Percentiles rank a stretch among this genome's conserved stretches.
Evolutionary conservation across 495 filamentous ascomycete genomes (phyloP).

Genomic region (Aspergillus conjunctus): DNA sequence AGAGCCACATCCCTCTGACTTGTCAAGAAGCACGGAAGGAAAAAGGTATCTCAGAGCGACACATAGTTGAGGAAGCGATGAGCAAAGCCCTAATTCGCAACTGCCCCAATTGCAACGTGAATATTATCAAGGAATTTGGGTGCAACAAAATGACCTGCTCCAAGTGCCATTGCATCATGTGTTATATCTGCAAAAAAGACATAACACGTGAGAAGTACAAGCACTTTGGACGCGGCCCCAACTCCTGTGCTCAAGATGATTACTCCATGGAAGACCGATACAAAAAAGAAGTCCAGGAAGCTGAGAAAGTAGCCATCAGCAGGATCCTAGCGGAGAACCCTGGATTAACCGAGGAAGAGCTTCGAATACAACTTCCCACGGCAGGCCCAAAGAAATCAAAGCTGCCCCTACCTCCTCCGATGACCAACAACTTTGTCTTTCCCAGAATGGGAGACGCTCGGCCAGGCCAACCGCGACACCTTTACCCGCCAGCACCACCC

Average conservation of each 20-base stretch:
- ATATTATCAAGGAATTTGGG: constrained; percentile 68
- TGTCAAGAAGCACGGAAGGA: constrained; percentile 71
- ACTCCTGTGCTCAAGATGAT: constrained; percentile 67
- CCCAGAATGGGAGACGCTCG: background rate
- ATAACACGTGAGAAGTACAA: constrained; percentile 28
- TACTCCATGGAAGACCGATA: constrained; percentile 55
- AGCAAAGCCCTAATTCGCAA: constrained; percentile 70
- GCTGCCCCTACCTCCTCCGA: background rate
- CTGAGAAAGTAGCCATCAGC: constrained; percentile 60
- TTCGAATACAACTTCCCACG: constrained; percentile 19
- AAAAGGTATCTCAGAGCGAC: constrained; percentile 59
- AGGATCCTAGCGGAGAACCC: constrained; percentile 28
- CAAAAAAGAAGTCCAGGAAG: constrained; percentile 64
- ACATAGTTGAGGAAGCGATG: constrained; percentile 80
- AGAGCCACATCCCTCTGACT: constrained; percentile 72
- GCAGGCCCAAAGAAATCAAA: background rate
- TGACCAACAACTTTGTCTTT: background rate
- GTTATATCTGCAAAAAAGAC: constrained; percentile 70
- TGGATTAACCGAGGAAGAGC: constrained; percentile 24
- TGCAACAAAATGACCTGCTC: constrained; percentile 85
- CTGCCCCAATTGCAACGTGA: constrained; percentile 63
- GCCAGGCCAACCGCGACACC: background rate
- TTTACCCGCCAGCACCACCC: background rate
- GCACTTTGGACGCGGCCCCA: constrained; percentile 38
- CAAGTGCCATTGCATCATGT: constrained; percentile 59